Evolutionary conservation across 2,329 filamentous ascomycete species (phyloP).

Genomic region (Neoascochyta sp.): DNA sequence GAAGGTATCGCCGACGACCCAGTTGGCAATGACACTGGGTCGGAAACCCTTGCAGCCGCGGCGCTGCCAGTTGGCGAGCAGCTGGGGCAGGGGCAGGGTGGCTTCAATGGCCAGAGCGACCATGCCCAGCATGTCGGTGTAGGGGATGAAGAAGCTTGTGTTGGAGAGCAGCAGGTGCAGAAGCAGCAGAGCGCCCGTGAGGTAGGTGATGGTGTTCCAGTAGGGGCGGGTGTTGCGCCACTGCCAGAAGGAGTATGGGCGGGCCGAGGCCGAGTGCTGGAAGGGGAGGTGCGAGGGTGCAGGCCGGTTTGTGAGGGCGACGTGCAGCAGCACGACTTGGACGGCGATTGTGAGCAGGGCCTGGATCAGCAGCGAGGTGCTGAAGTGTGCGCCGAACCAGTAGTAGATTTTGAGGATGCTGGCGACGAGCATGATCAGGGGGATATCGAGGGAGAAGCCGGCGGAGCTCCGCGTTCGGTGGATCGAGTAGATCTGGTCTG

Average conservation of each 20-base stretch:
- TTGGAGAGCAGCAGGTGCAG: slow-evolving; percentile 66
- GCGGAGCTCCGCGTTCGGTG: slow-evolving; percentile 57
- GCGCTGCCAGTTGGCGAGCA: slow-evolving; percentile 64
- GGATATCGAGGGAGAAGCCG: slow-evolving; percentile 64
- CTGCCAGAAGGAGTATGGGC: slow-evolving; percentile 79
- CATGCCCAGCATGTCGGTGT: slow-evolving; percentile 67
- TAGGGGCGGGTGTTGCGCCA: slow-evolving; percentile 74
- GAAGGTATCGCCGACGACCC: slow-evolving; percentile 77
- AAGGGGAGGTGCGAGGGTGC: slow-evolving; percentile 55
- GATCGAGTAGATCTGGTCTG: slow-evolving; percentile 64
- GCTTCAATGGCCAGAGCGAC: slow-evolving; percentile 76
- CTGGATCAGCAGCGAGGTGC: slow-evolving; percentile 56
- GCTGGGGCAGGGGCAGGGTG: slow-evolving; percentile 75
- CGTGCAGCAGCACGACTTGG: slow-evolving; percentile 57
- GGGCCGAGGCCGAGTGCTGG: slow-evolving; percentile 46
- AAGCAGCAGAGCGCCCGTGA: slow-evolving; percentile 58
- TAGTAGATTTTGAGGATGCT: slow-evolving; percentile 64
- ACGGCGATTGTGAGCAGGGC: slow-evolving; percentile 58
- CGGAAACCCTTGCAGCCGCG: slow-evolving; percentile 75
- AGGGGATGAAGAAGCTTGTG: slow-evolving; percentile 57
- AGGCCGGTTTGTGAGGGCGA: slow-evolving; percentile 57
- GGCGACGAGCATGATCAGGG: slow-evolving; percentile 63
- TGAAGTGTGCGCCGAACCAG: slow-evolving; percentile 62
- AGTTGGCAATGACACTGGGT: slow-evolving; percentile 69
- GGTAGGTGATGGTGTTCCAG: slow-evolving; percentile 72